These are phyloP conservation scores for Drosera spatulata DNA, from an alignment of 179 eudicot genomes.

Conservation along the genomic window DNA sequence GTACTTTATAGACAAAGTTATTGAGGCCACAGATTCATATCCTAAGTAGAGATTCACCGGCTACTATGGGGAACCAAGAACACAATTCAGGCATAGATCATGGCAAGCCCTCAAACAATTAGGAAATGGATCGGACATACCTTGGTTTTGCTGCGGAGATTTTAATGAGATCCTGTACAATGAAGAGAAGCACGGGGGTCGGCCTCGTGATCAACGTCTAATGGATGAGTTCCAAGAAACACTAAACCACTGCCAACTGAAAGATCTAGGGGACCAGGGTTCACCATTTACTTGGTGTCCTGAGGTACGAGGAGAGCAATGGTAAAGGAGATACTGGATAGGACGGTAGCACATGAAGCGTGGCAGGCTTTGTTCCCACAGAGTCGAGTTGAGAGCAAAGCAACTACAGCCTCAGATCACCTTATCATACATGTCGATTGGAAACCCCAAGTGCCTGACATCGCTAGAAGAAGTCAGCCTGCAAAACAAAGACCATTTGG, in stretches of 20 bases:
- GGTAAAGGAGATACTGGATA: not conserved
- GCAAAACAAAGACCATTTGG: no score
- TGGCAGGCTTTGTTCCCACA: no score
- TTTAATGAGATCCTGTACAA: not conserved
- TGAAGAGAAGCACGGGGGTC: not conserved
- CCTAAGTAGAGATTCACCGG: not conserved
- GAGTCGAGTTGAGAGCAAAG: no score
- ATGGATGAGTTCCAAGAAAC: not conserved
- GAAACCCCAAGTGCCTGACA: no score
- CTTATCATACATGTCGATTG: no score
- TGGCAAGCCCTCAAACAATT: not conserved
- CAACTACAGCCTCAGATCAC: no score
- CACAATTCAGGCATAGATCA: no score
- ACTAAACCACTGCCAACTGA: not conserved
- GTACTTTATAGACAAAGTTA: not conserved
- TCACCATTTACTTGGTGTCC: not conserved
- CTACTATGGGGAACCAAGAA: not conserved
- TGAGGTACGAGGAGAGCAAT: not conserved
- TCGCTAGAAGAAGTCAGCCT: no score
- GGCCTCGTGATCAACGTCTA: not conserved
- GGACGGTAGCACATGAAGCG: no score
- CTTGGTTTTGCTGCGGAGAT: no score
- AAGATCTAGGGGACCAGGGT: not conserved
- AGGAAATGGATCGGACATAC: not conserved
- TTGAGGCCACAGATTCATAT: not conserved